These are phyloP conservation scores for Colletotrichum navitas DNA, from an alignment of 2,329 filamentous ascomycete species.

Conservation along the genomic window DNA sequence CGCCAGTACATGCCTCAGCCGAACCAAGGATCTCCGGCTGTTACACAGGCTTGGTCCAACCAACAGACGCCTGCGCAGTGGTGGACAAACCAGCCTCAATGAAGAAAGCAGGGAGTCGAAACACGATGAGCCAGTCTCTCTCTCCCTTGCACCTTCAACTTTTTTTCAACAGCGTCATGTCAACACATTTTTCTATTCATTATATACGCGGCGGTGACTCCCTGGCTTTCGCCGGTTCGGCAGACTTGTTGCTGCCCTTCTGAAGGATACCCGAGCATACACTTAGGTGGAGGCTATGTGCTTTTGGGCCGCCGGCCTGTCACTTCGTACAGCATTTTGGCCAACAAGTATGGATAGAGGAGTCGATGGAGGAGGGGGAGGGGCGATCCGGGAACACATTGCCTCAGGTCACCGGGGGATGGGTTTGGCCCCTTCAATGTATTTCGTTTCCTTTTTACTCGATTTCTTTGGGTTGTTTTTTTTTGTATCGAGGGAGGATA, in stretches of 20 bases:
- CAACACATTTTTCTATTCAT: constrained; percentile 37
- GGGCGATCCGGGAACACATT: constrained; percentile 41
- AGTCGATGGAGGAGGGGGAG: constrained; percentile 46
- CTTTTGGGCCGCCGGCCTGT: constrained; percentile 49
- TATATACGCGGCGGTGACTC: constrained; percentile 40
- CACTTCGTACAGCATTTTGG: constrained; percentile 52
- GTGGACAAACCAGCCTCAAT: constrained; percentile 64
- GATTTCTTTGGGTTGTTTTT: constrained; percentile 18
- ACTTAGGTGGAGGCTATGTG: constrained; percentile 53
- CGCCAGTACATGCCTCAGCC: constrained; percentile 77
- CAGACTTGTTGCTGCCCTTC: constrained; percentile 37
- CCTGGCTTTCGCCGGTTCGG: constrained; percentile 38
- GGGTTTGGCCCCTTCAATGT: constrained; percentile 25
- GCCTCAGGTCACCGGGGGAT: constrained; percentile 21
- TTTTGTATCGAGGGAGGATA: constrained; percentile 28
- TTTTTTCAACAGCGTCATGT: constrained; percentile 24
- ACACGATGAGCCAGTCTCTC: constrained; percentile 3
- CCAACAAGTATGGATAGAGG: constrained; percentile 54
- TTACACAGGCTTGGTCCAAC: constrained; percentile 66
- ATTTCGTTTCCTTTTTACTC: constrained; percentile 32
- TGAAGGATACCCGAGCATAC: constrained; percentile 54
- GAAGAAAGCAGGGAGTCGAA: constrained; percentile 17
- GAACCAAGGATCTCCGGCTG: constrained; percentile 63
- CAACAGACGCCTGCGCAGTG: constrained; percentile 73
- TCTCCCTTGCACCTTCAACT: constrained; percentile 10